These are phyloP conservation scores for Debaryomyces singareniensis DNA, from an alignment of 1,139 yeast genomes.

Conservation along the genomic window DNA sequence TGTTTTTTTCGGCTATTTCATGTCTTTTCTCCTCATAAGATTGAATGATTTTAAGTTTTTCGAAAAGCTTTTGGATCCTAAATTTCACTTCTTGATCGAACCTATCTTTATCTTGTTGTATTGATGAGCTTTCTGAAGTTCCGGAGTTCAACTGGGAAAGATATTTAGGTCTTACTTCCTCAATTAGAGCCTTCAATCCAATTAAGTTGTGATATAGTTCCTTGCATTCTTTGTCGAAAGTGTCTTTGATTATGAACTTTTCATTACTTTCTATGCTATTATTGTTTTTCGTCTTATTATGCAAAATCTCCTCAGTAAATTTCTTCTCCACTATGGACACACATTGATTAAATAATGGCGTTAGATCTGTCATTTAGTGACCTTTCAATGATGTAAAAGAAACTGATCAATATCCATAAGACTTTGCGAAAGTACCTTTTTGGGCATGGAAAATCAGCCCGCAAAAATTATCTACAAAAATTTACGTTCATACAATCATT, in stretches of 20 bases:
- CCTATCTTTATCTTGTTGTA: slow-evolving; percentile 51
- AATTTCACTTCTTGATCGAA: slow-evolving; percentile 50
- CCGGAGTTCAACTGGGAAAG: slow-evolving; percentile 31
- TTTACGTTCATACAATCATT: no score
- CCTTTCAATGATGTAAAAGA: no score
- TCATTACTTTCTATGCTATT: slow-evolving; percentile 4
- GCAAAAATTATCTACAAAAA: no score
- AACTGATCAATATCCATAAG: no score
- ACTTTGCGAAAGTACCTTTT: no score
- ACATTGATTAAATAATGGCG: slow-evolving; percentile 46
- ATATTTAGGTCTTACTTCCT: slow-evolving; percentile 38
- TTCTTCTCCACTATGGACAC: slow-evolving; percentile 37
- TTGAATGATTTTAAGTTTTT: slow-evolving; percentile 44
- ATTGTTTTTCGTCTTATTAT: slow-evolving; percentile 7
- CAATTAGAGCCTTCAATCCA: slow-evolving; percentile 33
- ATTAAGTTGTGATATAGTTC: slow-evolving; percentile 38
- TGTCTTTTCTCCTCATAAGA: slow-evolving; percentile 44
- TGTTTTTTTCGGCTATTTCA: slow-evolving; percentile 5
- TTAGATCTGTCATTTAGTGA: slow-evolving; percentile 42
- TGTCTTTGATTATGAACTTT: slow-evolving; percentile 30
- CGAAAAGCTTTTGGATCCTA: slow-evolving; percentile 44
- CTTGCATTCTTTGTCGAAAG: slow-evolving; percentile 45
- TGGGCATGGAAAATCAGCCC: no score
- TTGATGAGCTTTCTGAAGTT: slow-evolving; percentile 30
- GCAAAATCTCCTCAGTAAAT: slow-evolving; percentile 9